phyloP scores from a whole-genome alignment of 208 protist species.

The Trypanosoma theileri region DNA sequence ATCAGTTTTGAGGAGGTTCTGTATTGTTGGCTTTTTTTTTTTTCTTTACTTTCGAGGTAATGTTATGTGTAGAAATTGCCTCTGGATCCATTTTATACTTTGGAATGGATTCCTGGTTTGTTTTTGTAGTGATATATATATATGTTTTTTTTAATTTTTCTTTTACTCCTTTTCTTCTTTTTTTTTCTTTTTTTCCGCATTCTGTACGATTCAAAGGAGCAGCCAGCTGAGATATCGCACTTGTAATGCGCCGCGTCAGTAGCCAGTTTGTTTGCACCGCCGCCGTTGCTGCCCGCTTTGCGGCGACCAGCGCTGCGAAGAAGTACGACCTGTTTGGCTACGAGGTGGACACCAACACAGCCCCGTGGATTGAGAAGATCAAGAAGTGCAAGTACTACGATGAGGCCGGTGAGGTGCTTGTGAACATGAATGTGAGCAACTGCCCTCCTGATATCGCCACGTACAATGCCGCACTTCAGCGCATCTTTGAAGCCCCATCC shows the following conservation, averaged over 20 bases:
- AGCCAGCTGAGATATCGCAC: too few relatives aligned
- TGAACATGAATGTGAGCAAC: slow-evolving; percentile 91
- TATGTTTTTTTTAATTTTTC: too few relatives aligned
- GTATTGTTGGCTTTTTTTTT: too few relatives aligned
- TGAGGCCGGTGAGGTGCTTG: slow-evolving; percentile 85
- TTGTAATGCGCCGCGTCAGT: slow-evolving; percentile 60
- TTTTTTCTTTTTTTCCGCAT: slow-evolving; percentile 5
- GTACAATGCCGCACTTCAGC: slow-evolving; percentile 85
- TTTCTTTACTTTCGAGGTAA: too few relatives aligned
- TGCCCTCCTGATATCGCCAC: slow-evolving; percentile 86
- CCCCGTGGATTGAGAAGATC: slow-evolving; percentile 84
- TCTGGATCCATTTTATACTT: too few relatives aligned
- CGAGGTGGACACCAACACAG: slow-evolving; percentile 84
- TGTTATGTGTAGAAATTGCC: too few relatives aligned
- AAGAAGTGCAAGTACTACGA: slow-evolving; percentile 84
- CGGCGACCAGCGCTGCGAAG: slow-evolving; percentile 45
- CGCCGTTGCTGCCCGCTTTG: slow-evolving; percentile 37
- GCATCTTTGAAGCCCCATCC: slow-evolving; percentile 73
- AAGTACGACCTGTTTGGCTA: slow-evolving; percentile 89
- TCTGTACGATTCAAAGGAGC: slow-evolving; percentile 17
- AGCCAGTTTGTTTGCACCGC: slow-evolving; percentile 54
- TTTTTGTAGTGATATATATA: not conserved
- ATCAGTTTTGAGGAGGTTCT: too few relatives aligned
- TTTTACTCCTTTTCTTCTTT: slow-evolving; percentile 10
- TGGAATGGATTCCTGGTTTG: too few relatives aligned